These are phyloP conservation scores for Phaffia australis DNA, from an alignment of 768 basidiomycete species.

Conservation along the genomic window DNA sequence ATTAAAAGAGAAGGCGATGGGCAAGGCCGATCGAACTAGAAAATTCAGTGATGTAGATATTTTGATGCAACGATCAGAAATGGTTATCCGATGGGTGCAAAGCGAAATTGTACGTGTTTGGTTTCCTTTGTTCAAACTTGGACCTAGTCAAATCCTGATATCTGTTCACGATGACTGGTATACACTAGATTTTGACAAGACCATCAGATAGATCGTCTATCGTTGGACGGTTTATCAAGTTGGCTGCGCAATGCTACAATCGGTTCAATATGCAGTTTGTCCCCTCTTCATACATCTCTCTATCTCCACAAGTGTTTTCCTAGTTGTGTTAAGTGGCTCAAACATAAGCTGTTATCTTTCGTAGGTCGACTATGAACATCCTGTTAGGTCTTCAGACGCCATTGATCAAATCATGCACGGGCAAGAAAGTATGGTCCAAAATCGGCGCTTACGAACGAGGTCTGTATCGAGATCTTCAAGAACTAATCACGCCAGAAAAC, in stretches of 20 bases:
- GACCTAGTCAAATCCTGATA: slow-evolving; percentile 1
- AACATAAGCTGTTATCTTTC: too few species aligned
- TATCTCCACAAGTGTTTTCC: slow-evolving; percentile 40
- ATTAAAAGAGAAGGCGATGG: slow-evolving; percentile 59
- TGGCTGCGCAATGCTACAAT: slow-evolving; percentile 75
- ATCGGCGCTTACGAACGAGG: slow-evolving; percentile 61
- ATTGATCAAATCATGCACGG: slow-evolving; percentile 53
- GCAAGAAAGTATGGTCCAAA: slow-evolving; percentile 50
- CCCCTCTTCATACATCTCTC: neutral
- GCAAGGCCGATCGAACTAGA: slow-evolving; percentile 42
- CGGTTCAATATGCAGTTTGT: slow-evolving; percentile 59
- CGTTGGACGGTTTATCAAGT: slow-evolving; percentile 66
- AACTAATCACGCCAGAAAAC: slow-evolving; percentile 52
- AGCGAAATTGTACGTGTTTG: slow-evolving; percentile 51
- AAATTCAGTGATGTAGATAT: slow-evolving; percentile 48
- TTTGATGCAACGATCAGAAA: slow-evolving; percentile 66
- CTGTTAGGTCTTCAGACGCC: slow-evolving; percentile 52
- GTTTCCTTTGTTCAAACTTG: neutral
- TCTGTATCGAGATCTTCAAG: slow-evolving; percentile 59
- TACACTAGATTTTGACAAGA: slow-evolving; percentile 47
- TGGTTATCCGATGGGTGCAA: slow-evolving; percentile 66
- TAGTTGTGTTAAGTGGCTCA: slow-evolving; percentile 46
- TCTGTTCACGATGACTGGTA: neutral
- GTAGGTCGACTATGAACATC: slow-evolving; percentile 46
- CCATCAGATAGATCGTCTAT: slow-evolving; percentile 55